Evolutionary conservation across 306 rosid genomes (phyloP).

Genomic region (Prunus mira): DNA sequence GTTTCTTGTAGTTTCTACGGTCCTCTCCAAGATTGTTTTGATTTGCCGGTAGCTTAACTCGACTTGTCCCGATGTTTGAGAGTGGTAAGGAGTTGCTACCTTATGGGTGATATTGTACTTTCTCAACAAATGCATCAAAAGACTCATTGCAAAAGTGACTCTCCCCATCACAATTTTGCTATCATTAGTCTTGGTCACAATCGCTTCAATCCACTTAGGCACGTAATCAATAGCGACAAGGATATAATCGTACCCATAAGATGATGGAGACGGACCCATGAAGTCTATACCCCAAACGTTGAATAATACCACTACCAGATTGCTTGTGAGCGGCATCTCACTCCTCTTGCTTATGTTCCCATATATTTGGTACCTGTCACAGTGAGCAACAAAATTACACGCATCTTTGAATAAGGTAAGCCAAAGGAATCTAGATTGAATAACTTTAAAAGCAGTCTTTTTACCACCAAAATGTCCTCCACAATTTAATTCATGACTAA

Average conservation of each 20-base stretch:
- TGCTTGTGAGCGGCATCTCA: neutral
- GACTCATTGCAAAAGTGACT: neutral
- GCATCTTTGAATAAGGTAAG: no score
- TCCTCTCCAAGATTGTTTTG: no score
- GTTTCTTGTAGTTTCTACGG: no score
- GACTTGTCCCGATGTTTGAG: no score
- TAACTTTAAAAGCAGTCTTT: no score
- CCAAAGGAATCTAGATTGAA: no score
- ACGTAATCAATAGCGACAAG: neutral
- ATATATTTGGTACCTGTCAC: neutral
- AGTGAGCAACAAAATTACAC: neutral
- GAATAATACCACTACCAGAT: neutral
- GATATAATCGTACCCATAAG: neutral
- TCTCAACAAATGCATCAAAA: no score
- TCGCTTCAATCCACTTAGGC: no score
- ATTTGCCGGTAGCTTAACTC: no score
- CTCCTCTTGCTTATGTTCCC: neutral
- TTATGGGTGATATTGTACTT: no score
- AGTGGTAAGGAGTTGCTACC: no score
- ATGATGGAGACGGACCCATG: neutral
- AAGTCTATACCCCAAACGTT: neutral
- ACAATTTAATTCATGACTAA: neutral
- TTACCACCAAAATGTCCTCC: neutral
- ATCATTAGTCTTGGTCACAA: no score
- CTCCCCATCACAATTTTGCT: neutral